phyloP scores from a whole-genome alignment of 2,329 filamentous ascomycete genomes.

The Aspergillus calidoustus region DNA sequence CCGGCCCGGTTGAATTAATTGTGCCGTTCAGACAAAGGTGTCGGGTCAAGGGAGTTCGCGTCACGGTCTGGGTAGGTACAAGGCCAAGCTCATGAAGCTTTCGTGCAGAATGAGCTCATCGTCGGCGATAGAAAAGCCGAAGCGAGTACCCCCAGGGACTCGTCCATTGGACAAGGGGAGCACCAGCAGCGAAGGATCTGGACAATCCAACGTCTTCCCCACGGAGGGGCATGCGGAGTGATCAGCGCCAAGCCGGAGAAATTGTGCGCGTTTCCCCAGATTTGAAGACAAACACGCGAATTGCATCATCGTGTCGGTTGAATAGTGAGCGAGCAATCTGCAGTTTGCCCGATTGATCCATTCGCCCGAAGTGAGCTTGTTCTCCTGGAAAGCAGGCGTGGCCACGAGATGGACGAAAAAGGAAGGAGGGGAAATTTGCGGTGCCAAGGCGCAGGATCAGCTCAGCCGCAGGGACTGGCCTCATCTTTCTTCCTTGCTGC shows the following conservation, averaged over 20 bases:
- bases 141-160: too few relatives aligned
- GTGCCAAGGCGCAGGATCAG: background rate
- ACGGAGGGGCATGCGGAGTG: background rate
- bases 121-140: background rate
- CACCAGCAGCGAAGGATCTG: background rate
- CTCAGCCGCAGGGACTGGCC: background rate
- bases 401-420: background rate
- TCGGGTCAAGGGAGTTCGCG: background rate
- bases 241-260: constrained; percentile 13
- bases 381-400: too few relatives aligned
- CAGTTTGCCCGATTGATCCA: background rate
- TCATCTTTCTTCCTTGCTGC: background rate
- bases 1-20: background rate
- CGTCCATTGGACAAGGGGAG: too few relatives aligned
- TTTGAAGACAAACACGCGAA: background rate
- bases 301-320: background rate
- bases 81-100: background rate
- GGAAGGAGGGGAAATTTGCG: background rate
- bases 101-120: background rate
- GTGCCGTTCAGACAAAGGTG: background rate
- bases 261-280: background rate
- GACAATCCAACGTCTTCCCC: background rate
- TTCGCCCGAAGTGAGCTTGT: background rate
- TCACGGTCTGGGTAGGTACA: background rate
- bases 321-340: background rate